Base-by-base conservation (phyloP, 139 green algal genomes). In the Volvox reticuliferus region DNA sequence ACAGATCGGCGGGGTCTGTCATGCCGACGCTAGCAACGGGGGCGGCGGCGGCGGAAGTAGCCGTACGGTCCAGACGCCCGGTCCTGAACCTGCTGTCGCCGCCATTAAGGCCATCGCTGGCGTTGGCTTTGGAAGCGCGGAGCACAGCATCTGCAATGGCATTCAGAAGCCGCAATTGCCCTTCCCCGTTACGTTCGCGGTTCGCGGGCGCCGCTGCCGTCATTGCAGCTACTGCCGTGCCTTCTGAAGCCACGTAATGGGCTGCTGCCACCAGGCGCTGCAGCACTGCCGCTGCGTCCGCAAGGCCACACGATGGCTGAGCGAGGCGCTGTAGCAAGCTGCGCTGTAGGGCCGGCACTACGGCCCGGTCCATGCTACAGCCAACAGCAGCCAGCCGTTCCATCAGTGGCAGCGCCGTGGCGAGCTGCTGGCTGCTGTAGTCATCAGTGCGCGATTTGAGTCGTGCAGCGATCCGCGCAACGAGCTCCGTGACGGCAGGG, bases 331-430 rank as follows among this genome's bases (percentile, higher is more conserved):
- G 17, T 35, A 61, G 75, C 75, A 55, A 24, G 75, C 30, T 36
- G 71, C 75, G 33, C 75, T 81, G 75, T 24, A 81, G 75, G 30
- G 33, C 75, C 30, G 32, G 75, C 75, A 81, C 75, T 30, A 81
- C 75, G 32, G 81, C 81, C 13, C 81, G n/a, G 81, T 87, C 81
- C 13, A 87, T n/a, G 81, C 30, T 65, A 32, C 81, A 63, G 30
- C 62, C 55, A 17, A 16, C 55, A 5, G 81, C 81, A 20, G 30
- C 13, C 61, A 87, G 62, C 5, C 61, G 81, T 26, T 20, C 36
- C 36, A 77, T 16, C 81, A 65, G 30, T 30, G 81, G 36, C 62
- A 76, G 62, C 1, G 62, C 62, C 1, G 30, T 44, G 19, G 81
- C 55, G 2, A 87, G 81, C 61, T 75, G 81, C 2, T 16, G 19